A percentile compares a stretch with the other conserved stretches of the same genome.
These are phyloP conservation scores for Amniculicola lignicola DNA, from an alignment of 495 filamentous ascomycete genomes.

Conservation along the genomic window DNA sequence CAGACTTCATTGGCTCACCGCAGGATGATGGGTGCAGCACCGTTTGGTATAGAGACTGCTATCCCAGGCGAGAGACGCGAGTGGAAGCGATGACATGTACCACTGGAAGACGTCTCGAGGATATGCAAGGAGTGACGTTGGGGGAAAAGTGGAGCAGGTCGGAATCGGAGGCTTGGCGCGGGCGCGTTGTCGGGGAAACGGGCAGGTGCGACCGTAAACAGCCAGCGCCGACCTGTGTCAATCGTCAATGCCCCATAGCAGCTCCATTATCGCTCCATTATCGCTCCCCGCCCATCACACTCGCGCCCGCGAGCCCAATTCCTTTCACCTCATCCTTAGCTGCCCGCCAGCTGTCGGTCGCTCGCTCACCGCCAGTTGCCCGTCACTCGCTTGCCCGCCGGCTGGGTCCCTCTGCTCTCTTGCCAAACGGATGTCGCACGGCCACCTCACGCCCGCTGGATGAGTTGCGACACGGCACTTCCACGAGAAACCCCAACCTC, in stretches of 20 bases:
- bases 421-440: constrained; percentile 9
- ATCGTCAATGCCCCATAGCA: constrained; percentile 3
- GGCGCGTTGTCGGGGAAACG: background rate
- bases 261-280: constrained; percentile 12
- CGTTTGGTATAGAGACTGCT: too few species aligned
- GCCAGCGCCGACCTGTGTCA: background rate
- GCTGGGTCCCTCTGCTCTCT: background rate
- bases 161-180: background rate
- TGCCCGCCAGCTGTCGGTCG: background rate
- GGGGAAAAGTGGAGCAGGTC: too few species aligned
- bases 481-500: background rate
- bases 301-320: background rate
- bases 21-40: too few species aligned
- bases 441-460: constrained; percentile 16
- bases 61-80: too few species aligned
- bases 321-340: background rate
- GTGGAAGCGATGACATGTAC: too few species aligned
- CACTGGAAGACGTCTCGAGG: too few species aligned
- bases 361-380: background rate
- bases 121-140: too few species aligned
- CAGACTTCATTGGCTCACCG: too few species aligned
- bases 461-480: constrained; percentile 11
- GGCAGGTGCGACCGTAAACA: background rate
- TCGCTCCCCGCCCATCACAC: background rate
- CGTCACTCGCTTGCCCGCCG: too few species aligned